These are phyloP conservation scores for Ogataea ganodermae DNA, from an alignment of 805 yeast species.

Conservation along the genomic window DNA sequence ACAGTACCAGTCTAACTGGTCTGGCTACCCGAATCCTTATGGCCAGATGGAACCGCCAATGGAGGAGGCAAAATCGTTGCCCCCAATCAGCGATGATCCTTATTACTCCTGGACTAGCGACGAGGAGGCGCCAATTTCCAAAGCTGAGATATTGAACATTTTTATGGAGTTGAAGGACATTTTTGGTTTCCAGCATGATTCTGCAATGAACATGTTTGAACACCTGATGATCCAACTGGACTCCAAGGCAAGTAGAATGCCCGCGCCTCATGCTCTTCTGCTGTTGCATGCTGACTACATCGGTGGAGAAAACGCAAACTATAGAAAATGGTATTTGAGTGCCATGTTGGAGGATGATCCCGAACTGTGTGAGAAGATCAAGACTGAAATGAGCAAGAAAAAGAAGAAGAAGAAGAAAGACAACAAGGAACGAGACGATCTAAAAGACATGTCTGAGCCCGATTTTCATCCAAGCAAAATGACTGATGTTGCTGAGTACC, in stretches of 20 bases:
- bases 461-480: constrained; percentile 30
- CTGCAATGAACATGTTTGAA: constrained; percentile 77
- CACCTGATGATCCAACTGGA: constrained; percentile 80
- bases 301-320: constrained; percentile 87
- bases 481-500: constrained; percentile 77
- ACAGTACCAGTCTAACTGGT: constrained; percentile 17
- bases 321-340: constrained; percentile 89
- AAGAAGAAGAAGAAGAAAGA: constrained; percentile 64
- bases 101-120: constrained; percentile 62
- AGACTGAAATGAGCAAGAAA: constrained; percentile 56
- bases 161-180: constrained; percentile 57
- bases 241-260: constrained; percentile 80
- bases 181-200: constrained; percentile 86
- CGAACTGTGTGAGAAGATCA: constrained; percentile 57
- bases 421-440: constrained; percentile 36
- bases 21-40: constrained; percentile 10
- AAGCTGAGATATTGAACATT: constrained; percentile 59
- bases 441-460: constrained; percentile 19
- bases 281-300: constrained; percentile 88
- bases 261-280: constrained; percentile 67
- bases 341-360: constrained; percentile 79
- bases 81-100: constrained; percentile 37
- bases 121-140: constrained; percentile 70
- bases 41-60: constrained; percentile 12
- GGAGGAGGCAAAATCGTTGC: constrained; percentile 16